A percentile compares a stretch with the other conserved stretches of the same genome.
phyloP scores from a whole-genome alignment of 2,329 filamentous ascomycete species.

The Aspergillus candidus region DNA sequence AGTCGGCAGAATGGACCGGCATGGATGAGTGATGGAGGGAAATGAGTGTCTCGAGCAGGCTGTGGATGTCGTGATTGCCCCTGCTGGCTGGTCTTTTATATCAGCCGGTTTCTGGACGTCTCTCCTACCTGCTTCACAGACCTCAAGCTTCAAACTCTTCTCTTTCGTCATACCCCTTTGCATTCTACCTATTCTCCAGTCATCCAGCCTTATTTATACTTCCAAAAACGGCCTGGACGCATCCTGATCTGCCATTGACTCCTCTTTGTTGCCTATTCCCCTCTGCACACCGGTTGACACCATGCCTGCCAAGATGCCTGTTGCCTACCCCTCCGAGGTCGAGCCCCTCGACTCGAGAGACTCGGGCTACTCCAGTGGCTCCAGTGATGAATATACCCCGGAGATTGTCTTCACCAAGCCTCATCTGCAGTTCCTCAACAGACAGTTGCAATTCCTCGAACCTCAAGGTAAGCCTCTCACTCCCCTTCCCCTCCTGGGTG shows the following conservation, averaged over 20 bases:
- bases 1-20: constrained; percentile 20
- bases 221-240: no score
- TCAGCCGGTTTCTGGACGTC: constrained; percentile 18
- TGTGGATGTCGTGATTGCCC: constrained; percentile 30
- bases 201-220: constrained; percentile 5
- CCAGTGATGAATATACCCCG: constrained; percentile 59
- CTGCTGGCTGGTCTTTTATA: constrained; percentile 22
- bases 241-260: constrained; percentile 3
- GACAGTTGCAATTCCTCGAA: constrained; percentile 78
- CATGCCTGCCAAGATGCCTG: constrained; percentile 36
- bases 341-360: constrained; percentile 37
- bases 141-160: constrained; percentile 6
- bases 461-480: constrained; percentile 55
- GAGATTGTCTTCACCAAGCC: constrained; percentile 78
- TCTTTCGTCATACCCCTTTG: not conserved
- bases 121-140: constrained; percentile 11
- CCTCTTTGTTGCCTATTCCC: constrained; percentile 2
- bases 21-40: constrained; percentile 17
- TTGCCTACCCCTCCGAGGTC: constrained; percentile 31
- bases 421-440: constrained; percentile 86
- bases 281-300: constrained; percentile 10
- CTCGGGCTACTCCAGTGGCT: constrained; percentile 69
- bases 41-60: constrained; percentile 12
- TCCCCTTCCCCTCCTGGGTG: not conserved
- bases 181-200: constrained; percentile 1